Base-by-base conservation (phyloP, 495 filamentous ascomycete species). In the Lasiosphaeriaceae sp. region DNA sequence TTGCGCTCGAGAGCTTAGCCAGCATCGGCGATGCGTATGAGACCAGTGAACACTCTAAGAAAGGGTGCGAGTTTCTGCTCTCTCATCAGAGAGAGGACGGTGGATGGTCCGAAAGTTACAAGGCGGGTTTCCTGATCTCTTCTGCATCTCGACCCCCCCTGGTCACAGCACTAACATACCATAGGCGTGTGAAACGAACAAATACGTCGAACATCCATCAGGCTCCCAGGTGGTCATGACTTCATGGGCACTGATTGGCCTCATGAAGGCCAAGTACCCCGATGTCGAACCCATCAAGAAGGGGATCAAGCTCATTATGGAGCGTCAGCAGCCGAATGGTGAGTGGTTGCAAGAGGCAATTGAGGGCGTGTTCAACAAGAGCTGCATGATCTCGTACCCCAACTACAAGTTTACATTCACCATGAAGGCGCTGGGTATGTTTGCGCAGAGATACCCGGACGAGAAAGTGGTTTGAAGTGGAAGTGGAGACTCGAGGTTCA, bases 351-450 rank as follows among this genome's bases (percentile, higher is more conserved):
- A 97, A 66, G 94, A 98, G 73, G 86, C 85, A 0, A 97, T 98
- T 63, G 94, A 98, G 66, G 94, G 94, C 7, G 94, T 98, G 12
- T 98, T 98, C 77, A 98, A 98, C 74, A 96, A 97, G 76, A 96
- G 86, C 66, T 97, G 94, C 73, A 97, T 97, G 93, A 98, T 98
- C 54, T 94, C 93, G 3, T 98, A 98, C 66, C 94, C 94, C 55
- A 98, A 98, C 75, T 98, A 98, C 79, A 98, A 98, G 77, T 92
- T 96, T 71, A 89, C 87, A 52, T 98, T 97, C 72, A 86, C 94
- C 7, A 91, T 97, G 63, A 95, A 93, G 64, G 94, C 94, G 5
- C 68, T 98, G 26, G 94, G 94, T 9, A 84, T 96, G 81, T 98
- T 87, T 75, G 87, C 89, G 16, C 82, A 73, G 65, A 81, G 77